phyloP scores from a whole-genome alignment of 495 filamentous ascomycete species.

The Neurospora sp. region DNA sequence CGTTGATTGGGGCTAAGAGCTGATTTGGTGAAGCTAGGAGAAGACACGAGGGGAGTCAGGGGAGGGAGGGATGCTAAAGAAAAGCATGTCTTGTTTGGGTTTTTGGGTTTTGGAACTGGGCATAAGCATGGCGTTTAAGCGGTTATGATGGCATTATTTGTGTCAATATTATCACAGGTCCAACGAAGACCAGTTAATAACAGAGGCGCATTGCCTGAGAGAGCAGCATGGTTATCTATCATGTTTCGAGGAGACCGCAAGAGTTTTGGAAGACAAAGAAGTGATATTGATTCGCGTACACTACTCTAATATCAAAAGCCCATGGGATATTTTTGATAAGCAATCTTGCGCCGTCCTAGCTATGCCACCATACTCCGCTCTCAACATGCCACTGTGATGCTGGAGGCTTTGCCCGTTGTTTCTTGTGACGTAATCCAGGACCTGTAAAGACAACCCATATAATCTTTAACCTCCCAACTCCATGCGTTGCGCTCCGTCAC shows the following conservation, averaged over 20 bases:
- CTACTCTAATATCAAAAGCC: neutral
- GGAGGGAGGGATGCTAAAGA: no score
- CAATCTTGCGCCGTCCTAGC: neutral
- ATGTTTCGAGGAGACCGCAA: neutral
- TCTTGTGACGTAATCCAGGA: neutral
- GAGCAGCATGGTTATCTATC: neutral
- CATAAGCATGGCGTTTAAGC: constrained; percentile 19
- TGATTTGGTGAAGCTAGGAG: neutral
- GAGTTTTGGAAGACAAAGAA: neutral
- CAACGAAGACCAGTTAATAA: neutral
- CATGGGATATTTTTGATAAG: neutral
- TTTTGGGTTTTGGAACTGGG: neutral
- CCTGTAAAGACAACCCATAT: neutral
- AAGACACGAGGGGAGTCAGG: no score
- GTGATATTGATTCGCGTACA: neutral
- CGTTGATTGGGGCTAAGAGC: constrained; percentile 37
- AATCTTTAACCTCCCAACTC: neutral
- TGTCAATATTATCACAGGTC: neutral
- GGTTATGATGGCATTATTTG: neutral
- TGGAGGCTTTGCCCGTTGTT: neutral
- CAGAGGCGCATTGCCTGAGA: neutral
- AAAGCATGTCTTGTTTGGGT: neutral
- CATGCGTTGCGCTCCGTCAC: neutral
- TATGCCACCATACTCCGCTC: neutral
- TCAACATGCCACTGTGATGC: neutral